Conservation (phyloP, 2,329 filamentous ascomycete species). For the Aspergillus sp. region DNA sequence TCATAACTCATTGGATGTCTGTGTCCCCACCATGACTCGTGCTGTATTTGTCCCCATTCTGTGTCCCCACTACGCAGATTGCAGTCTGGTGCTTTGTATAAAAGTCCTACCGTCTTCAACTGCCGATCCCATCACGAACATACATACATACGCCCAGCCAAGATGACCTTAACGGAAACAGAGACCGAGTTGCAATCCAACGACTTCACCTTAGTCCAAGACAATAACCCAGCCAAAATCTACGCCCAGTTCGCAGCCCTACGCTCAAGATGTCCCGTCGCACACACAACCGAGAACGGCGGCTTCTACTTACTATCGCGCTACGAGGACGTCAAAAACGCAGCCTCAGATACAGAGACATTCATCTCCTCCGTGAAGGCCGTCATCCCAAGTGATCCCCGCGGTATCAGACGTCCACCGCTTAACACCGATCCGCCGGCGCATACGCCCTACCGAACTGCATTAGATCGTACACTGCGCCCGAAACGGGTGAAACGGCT, state of each 20-base stretch:
- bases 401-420: conserved; percentile 13
- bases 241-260: conserved; percentile 10
- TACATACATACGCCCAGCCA: too few species aligned
- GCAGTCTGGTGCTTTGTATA: neutral
- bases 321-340: conserved; percentile 13
- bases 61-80: neutral
- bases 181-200: neutral
- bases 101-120: neutral
- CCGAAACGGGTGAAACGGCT: conserved; percentile 9
- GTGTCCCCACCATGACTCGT: neutral
- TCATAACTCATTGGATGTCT: too few species aligned
- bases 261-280: conserved; percentile 8
- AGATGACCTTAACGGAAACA: neutral
- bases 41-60: neutral
- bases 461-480: conserved; percentile 11
- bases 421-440: conserved; percentile 14
- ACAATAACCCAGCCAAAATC: conserved; percentile 2
- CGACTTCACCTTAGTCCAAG: neutral
- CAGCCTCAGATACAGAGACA: conserved; percentile 7
- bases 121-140: neutral
- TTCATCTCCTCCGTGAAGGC: conserved; percentile 15
- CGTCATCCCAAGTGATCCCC: conserved; percentile 13
- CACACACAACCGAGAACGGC: conserved; percentile 10
- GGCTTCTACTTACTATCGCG: conserved; percentile 12
- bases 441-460: conserved; percentile 14